phyloP scores from a whole-genome alignment of 2,329 filamentous ascomycete species.

The Penicillium sp. region DNA sequence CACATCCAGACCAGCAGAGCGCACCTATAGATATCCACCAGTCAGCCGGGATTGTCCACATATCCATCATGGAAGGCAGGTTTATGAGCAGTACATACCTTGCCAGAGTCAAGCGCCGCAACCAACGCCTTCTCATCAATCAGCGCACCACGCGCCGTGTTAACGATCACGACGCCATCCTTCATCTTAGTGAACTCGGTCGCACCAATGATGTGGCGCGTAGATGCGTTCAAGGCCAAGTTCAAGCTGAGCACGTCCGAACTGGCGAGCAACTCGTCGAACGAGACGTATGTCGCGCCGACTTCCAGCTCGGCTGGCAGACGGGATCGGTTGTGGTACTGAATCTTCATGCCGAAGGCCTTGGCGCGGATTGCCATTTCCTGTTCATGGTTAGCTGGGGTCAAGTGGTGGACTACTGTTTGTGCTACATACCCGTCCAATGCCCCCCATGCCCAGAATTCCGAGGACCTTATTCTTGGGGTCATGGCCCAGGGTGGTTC shows the following conservation, averaged over 20 bases:
- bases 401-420: not conserved
- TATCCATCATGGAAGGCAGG: not conserved
- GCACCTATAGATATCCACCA: constrained; percentile 27
- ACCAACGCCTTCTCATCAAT: constrained; percentile 50
- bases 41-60: constrained; percentile 1
- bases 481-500: constrained; percentile 43
- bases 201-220: constrained; percentile 47
- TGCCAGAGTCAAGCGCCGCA: constrained; percentile 44
- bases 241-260: constrained; percentile 49
- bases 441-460: constrained; percentile 50
- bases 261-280: constrained; percentile 46
- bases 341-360: constrained; percentile 48
- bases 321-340: constrained; percentile 48
- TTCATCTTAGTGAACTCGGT: constrained; percentile 48
- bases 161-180: constrained; percentile 45
- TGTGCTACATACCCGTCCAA: constrained; percentile 41
- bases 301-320: constrained; percentile 42
- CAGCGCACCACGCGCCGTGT: constrained; percentile 45
- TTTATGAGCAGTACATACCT: constrained; percentile 29
- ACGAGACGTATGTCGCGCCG: constrained; percentile 46
- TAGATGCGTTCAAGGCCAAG: constrained; percentile 45
- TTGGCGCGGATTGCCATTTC: constrained; percentile 47
- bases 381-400: constrained; percentile 23
- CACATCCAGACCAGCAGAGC: constrained; percentile 47
- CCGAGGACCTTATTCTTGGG: constrained; percentile 47